phyloP scores from a whole-genome alignment of 2,329 filamentous ascomycete species.

The Colletotrichum destructivum region DNA sequence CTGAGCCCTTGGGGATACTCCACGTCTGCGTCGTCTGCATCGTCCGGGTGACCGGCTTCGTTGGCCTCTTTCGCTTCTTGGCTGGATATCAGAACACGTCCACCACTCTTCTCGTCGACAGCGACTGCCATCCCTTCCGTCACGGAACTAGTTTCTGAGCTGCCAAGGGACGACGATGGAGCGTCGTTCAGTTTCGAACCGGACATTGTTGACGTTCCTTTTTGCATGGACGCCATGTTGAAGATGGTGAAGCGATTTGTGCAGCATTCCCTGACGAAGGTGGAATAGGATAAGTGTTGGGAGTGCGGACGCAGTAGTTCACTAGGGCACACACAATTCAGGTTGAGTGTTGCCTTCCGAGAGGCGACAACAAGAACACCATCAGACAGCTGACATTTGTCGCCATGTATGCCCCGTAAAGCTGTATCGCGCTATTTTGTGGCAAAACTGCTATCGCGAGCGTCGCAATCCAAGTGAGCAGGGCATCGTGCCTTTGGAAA shows the following conservation, averaged over 20 bases:
- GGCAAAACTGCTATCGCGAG: background rate
- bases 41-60: slow-evolving; percentile 1
- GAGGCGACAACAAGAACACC: background rate
- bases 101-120: background rate
- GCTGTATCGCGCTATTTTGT: background rate
- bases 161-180: background rate
- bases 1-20: slow-evolving; percentile 52
- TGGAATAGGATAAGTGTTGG: background rate
- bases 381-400: too few species aligned
- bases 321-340: background rate
- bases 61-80: background rate
- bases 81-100: background rate
- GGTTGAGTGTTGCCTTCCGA: background rate
- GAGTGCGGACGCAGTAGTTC: background rate
- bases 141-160: background rate
- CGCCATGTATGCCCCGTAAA: background rate
- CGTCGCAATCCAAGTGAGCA: background rate
- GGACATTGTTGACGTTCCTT: background rate
- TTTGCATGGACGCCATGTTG: background rate
- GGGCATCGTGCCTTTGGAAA: background rate
- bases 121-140: background rate
- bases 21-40: slow-evolving; percentile 3
- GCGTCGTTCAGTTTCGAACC: background rate
- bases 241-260: too few species aligned
- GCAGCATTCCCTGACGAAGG: too few species aligned